Evolutionary conservation across 148 eudicot species (phyloP).

Genomic region (Rhododendron griersonianum): DNA sequence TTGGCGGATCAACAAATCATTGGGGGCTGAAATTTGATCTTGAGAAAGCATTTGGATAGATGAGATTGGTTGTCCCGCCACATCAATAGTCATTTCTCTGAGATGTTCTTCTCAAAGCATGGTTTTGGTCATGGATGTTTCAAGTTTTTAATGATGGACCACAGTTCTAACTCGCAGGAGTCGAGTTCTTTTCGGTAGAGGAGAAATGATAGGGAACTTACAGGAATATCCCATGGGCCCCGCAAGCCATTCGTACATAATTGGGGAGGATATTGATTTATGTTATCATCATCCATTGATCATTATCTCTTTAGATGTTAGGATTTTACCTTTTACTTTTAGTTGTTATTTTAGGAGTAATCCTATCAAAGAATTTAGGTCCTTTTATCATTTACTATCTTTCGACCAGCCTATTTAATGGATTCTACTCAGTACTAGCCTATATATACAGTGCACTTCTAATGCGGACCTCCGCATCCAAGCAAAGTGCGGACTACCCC

Average conservation of each 20-base stretch:
- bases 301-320: too few relatives aligned
- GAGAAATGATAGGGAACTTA: not conserved
- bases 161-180: not conserved
- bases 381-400: not conserved
- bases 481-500: too few relatives aligned
- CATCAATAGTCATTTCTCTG: not conserved
- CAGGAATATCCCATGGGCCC: not conserved
- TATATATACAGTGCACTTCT: too few relatives aligned
- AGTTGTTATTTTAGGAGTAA: too few relatives aligned
- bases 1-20: not conserved
- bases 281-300: not conserved
- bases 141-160: not conserved
- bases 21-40: not conserved
- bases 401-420: not conserved
- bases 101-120: not conserved
- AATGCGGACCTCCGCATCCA: too few relatives aligned
- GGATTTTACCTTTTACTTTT: not conserved
- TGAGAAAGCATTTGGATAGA: not conserved
- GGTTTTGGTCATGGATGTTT: not conserved
- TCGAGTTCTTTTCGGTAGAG: not conserved
- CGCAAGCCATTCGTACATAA: not conserved
- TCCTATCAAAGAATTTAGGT: not conserved
- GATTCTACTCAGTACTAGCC: not conserved
- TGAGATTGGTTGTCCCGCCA: not conserved
- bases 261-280: not conserved